phyloP scores from a whole-genome alignment of 1,139 yeast genomes.

The Lodderomyces beijingensis region DNA sequence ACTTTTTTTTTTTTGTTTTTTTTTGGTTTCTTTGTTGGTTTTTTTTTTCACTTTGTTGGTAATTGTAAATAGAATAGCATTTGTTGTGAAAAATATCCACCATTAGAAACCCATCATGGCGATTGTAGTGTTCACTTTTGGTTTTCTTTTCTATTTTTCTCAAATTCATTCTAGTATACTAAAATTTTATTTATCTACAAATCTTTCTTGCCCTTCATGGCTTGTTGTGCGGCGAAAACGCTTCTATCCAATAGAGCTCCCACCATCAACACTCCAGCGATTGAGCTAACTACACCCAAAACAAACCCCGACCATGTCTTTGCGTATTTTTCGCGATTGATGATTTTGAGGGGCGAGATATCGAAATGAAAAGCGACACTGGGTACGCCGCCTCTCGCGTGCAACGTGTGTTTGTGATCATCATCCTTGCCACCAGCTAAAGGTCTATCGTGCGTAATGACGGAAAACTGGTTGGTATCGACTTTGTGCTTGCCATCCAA shows the following conservation, averaged over 20 bases:
- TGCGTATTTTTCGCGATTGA: slow-evolving; percentile 73
- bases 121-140: slow-evolving; percentile 2
- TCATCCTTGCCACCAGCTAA: slow-evolving; percentile 81
- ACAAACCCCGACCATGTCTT: slow-evolving; percentile 84
- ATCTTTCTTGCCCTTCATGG: slow-evolving; percentile 68
- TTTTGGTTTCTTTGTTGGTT: too few relatives aligned
- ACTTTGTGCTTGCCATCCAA: slow-evolving; percentile 42
- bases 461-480: slow-evolving; percentile 92
- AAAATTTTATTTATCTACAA: slow-evolving; percentile 21
- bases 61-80: too few relatives aligned
- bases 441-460: slow-evolving; percentile 87
- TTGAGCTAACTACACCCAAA: slow-evolving; percentile 78
- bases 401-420: slow-evolving; percentile 85
- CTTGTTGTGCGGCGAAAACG: slow-evolving; percentile 85
- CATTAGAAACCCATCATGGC: too few relatives aligned
- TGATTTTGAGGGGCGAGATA: slow-evolving; percentile 88
- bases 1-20: too few relatives aligned
- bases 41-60: too few relatives aligned
- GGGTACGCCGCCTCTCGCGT: slow-evolving; percentile 84
- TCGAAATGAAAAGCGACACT: slow-evolving; percentile 87
- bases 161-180: not conserved
- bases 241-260: slow-evolving; percentile 86
- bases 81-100: too few relatives aligned
- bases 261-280: slow-evolving; percentile 91
- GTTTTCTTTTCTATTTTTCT: slow-evolving; percentile 1